These are phyloP conservation scores for Keithomyces neogunnii DNA, from an alignment of 2,329 filamentous ascomycete genomes.

Conservation along the genomic window DNA sequence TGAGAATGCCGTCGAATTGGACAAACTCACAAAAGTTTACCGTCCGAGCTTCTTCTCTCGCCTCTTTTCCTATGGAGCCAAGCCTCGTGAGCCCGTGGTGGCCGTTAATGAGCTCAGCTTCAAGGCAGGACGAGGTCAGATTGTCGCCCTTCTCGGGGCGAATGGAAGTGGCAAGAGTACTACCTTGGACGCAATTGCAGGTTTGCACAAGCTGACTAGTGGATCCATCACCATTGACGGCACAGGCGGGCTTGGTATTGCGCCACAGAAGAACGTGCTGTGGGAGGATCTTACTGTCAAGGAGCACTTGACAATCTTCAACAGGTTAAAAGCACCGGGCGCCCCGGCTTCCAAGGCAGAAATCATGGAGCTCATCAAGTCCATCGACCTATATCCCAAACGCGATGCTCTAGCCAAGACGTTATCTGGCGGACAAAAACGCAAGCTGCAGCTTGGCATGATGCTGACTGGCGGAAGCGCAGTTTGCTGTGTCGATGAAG, in stretches of 20 bases:
- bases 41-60: conserved; percentile 53
- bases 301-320: conserved; percentile 80
- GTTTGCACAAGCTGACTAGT: conserved; percentile 66
- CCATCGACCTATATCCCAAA: conserved; percentile 71
- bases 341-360: conserved; percentile 47
- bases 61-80: conserved; percentile 30
- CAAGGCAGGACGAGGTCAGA: conserved; percentile 66
- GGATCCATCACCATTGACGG: conserved; percentile 72
- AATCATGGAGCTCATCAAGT: conserved; percentile 54
- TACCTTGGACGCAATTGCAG: conserved; percentile 79
- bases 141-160: conserved; percentile 76
- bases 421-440: conserved; percentile 82
- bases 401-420: conserved; percentile 63
- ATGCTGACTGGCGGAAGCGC: conserved; percentile 88
- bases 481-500: conserved; percentile 87
- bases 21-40: conserved; percentile 72
- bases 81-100: conserved; percentile 52
- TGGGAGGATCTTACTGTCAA: conserved; percentile 84
- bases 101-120: conserved; percentile 71
- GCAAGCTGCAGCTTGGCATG: conserved; percentile 87
- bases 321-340: conserved; percentile 62
- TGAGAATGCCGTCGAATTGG: conserved; percentile 57
- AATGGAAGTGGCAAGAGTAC: conserved; percentile 91
- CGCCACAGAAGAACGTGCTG: conserved; percentile 88
- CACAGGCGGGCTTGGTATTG: conserved; percentile 73